phyloP scores from a whole-genome alignment of 2,329 filamentous ascomycete genomes.

The Herpotrichia juniperi region DNA sequence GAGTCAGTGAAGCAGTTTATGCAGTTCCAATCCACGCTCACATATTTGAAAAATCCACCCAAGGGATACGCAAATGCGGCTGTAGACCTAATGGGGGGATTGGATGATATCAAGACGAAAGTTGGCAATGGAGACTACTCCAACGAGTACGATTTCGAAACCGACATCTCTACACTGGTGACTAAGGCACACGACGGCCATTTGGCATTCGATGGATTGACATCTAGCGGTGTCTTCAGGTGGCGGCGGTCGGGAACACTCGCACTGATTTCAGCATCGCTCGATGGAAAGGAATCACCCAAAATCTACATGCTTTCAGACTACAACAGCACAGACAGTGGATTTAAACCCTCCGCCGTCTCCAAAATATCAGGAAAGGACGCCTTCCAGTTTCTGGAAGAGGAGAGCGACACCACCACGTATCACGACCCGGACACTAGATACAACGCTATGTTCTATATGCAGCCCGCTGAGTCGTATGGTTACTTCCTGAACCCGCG shows the following conservation, averaged over 20 bases:
- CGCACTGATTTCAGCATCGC: slow-evolving; percentile 38
- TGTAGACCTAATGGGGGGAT: slow-evolving; percentile 45
- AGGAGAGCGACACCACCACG: slow-evolving; percentile 32
- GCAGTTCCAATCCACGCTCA: slow-evolving; percentile 49
- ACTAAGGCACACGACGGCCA: slow-evolving; percentile 43
- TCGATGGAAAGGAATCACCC: slow-evolving; percentile 34
- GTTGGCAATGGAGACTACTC: slow-evolving; percentile 39
- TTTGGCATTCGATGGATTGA: slow-evolving; percentile 44
- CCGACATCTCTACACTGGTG: slow-evolving; percentile 39
- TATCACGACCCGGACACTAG: slow-evolving; percentile 50
- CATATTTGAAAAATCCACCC: slow-evolving; percentile 48
- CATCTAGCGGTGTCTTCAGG: slow-evolving; percentile 42
- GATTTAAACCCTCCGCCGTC: slow-evolving; percentile 41
- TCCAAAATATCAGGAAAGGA: slow-evolving; percentile 46
- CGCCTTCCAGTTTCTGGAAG: slow-evolving; percentile 40
- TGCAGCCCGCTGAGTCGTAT: slow-evolving; percentile 36
- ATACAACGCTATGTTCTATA: slow-evolving; percentile 48
- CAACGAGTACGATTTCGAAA: slow-evolving; percentile 52
- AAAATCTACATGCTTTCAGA: slow-evolving; percentile 40
- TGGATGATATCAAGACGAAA: slow-evolving; percentile 43
- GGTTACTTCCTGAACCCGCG: slow-evolving; percentile 38
- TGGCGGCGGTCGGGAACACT: slow-evolving; percentile 38
- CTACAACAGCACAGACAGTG: slow-evolving; percentile 27
- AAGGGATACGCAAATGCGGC: slow-evolving; percentile 43
- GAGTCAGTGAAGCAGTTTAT: slow-evolving; percentile 40